Conservation (phyloP, 106 monocot species). For the Dactylorhiza incarnata region DNA sequence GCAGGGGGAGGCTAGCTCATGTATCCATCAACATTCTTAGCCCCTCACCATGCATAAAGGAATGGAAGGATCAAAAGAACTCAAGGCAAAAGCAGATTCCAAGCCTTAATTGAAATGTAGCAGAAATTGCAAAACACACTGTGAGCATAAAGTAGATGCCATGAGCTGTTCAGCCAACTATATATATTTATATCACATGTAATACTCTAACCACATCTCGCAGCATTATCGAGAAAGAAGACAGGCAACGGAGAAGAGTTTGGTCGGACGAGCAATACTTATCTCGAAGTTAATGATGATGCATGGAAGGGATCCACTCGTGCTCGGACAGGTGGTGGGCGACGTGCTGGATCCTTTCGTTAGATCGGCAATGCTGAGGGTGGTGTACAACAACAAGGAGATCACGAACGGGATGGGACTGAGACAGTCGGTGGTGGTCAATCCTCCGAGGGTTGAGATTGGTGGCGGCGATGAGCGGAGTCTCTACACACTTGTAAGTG, state of each 20-base stretch:
- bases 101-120: conserved; percentile 2
- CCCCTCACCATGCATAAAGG: neutral
- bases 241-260: neutral
- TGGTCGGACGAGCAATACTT: neutral
- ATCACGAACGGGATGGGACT: conserved; percentile 52
- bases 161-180: conserved; percentile 8
- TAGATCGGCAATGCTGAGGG: conserved; percentile 31
- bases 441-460: conserved; percentile 38
- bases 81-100: conserved; percentile 15
- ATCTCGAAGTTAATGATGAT: conserved; percentile 12
- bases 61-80: neutral
- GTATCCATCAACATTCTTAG: neutral
- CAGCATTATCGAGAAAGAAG: neutral
- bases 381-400: conserved; percentile 43
- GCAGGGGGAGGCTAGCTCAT: conserved; percentile 23
- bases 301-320: conserved; percentile 52
- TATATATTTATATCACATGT: too few relatives aligned
- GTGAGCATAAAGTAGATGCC: conserved; percentile 38
- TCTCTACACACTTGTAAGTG: conserved; percentile 75
- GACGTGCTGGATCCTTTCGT: conserved; percentile 67
- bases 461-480: conserved; percentile 30
- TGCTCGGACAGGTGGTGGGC: conserved; percentile 56
- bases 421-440: conserved; percentile 30
- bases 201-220: neutral
- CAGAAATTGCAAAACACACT: conserved; percentile 9